Percentiles rank a stretch among this genome's conserved stretches.
Conservation (phyloP, 2,329 filamentous ascomycete genomes). For the Akanthomyces muscarius region DNA sequence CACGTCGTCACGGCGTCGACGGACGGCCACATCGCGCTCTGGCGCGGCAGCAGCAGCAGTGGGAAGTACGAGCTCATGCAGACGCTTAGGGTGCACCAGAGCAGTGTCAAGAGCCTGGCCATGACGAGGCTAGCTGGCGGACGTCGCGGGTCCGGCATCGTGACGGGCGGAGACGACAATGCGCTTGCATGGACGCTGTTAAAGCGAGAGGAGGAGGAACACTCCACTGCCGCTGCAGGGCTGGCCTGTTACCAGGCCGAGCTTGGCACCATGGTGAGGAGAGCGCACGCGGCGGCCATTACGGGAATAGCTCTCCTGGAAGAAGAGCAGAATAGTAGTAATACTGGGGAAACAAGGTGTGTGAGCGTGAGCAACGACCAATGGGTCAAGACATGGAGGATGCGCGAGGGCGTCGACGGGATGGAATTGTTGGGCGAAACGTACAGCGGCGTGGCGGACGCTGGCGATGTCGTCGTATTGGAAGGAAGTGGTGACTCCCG, state of each 20-base stretch:
- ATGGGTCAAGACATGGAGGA: conserved; percentile 52
- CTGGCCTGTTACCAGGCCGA: not conserved
- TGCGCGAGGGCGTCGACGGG: conserved; percentile 23
- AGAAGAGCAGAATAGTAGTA: conserved; percentile 14
- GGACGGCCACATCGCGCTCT: conserved; percentile 70
- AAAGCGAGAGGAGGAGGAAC: conserved; percentile 5
- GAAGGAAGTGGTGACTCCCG: conserved; percentile 6
- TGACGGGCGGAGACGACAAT: conserved; percentile 88
- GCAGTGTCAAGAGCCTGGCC: conserved; percentile 66
- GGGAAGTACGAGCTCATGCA: conserved; percentile 27
- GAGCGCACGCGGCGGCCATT: conserved; percentile 68
- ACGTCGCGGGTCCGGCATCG: conserved; percentile 39
- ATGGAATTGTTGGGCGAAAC: conserved; percentile 44
- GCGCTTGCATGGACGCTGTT: conserved; percentile 58
- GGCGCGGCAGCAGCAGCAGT: conserved; percentile 31
- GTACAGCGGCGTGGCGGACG: conserved; percentile 59
- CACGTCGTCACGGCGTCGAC: conserved; percentile 68
- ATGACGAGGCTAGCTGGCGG: conserved; percentile 29
- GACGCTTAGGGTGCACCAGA: conserved; percentile 65
- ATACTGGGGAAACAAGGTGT: conserved; percentile 25
- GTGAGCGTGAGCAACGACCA: conserved; percentile 59
- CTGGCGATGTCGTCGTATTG: conserved; percentile 48
- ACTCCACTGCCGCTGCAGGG: conserved; percentile 21
- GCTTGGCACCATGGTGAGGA: conserved; percentile 35
- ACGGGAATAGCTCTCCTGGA: conserved; percentile 50